Base-by-base conservation (phyloP, 2,329 filamentous ascomycete species). In the Mycosphaerelloides madeirae region DNA sequence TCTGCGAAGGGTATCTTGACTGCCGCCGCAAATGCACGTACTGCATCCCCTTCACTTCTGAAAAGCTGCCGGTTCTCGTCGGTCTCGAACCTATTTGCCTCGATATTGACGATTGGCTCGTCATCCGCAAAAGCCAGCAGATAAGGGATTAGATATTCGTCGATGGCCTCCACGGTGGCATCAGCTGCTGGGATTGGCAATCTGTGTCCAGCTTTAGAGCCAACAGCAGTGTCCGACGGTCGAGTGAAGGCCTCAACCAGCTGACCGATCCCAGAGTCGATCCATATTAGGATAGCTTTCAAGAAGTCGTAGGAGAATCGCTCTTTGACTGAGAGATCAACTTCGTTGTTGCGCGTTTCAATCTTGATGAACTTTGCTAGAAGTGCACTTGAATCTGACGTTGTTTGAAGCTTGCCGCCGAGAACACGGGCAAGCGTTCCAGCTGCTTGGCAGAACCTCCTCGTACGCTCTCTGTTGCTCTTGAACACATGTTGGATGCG, bases 241-340 rank as follows among this genome's bases (percentile, higher is more conserved):
- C 70, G 66, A 31, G 74, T 76, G 59, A 84, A 84, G 0, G 76
- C 78, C 46, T 75, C 68, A 2, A 82, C 60, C 8, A 83, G 60
- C 20, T 70, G 71, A 7, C 72, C 67, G 12, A 77, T 65, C 8
- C 80, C 80, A 28, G 77, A 79, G 43, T 80, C 76, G 2, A 83
- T 64, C 77, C 79, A 84, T 1, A 83, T 66, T 2, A 81, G 57
- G 33, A 83, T 80, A 1, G 80, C 78, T 58, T 79, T 81, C 19
- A 83, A 54, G 53, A 84, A 83, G 52, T 83, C 80, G 53, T 81
- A 82, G n/a, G 71, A 71, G 57, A 83, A 83, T 12, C 74, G 73
- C 34, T 78, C 71, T 15, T 69, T 65, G 6, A 54, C 52, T 11
- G 68, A 56, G 15, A 70, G 56, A 15, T 28, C 58, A 41, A 44